Base-by-base conservation (phyloP, 2,329 filamentous ascomycete species). In the Chaetomium olivaceum region DNA sequence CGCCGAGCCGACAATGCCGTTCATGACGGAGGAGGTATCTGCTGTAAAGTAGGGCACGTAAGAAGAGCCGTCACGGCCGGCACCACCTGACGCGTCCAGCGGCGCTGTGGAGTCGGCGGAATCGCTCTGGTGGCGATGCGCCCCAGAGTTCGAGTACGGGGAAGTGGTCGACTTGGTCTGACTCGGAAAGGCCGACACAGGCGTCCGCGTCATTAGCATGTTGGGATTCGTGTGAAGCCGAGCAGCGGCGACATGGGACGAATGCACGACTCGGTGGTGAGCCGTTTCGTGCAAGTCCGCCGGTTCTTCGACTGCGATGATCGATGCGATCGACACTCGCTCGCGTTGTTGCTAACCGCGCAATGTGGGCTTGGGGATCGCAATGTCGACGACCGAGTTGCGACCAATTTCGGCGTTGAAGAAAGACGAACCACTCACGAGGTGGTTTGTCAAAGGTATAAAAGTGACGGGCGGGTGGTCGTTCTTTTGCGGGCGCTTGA, bases 1-100 rank as follows among this genome's bases (percentile, higher is more conserved):
- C 74, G 85, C 81, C 70, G 84, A 82, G 68, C 84, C 83, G 72
- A 85, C 80, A 69, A 87, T 80, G 70, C 85, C 85, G 77, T 89
- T 89, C 87, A 89, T 89, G 73, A 70, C 64, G 67, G 65, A 61
- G 56, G 71, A 63, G 21, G 68, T 62, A 64, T 71, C 71, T 58
- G 73, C 59, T 61, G 69, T 68, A 64, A 68, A 67, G 62, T 70
- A 70, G 19, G 39, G n/a, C 16, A 43, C 39, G 39, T 19, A 19
- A 19, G 39, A 43, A 43, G 11, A 36, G 12, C 39, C 39, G 16
- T 43, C 39, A 43, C 39, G 39, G 39, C 39, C 39, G 7, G 4
- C 36, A 39, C 36, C 36, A 39, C 36, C 16, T 43, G 39, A n/a
- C 5, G 1, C 39, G 39, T 43, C 39, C 16, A 43, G 16, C 39